Conservation (phyloP, 1,139 yeast genomes). For the Blastobotrys illinoisensis region DNA sequence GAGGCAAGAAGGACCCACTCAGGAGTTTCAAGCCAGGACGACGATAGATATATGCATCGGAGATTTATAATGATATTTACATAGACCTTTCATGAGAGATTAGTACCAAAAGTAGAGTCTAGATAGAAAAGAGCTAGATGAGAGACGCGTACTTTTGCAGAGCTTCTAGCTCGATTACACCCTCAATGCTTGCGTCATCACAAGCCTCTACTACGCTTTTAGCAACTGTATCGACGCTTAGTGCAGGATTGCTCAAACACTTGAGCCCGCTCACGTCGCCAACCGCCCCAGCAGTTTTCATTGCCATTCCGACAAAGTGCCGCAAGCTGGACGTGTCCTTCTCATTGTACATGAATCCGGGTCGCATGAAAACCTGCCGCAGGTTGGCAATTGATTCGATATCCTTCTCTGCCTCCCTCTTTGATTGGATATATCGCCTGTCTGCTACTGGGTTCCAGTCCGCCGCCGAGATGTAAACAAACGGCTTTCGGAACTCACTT, state of each 20-base stretch:
- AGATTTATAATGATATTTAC: background rate
- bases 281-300: conserved; percentile 10
- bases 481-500: conserved; percentile 33
- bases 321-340: conserved; percentile 23
- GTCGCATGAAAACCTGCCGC: conserved; percentile 61
- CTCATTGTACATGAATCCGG: conserved; percentile 77
- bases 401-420: conserved; percentile 69
- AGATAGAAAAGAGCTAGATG: background rate
- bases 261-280: conserved; percentile 31
- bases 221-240: conserved; percentile 68
- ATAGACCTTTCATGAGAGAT: background rate
- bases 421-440: conserved; percentile 62
- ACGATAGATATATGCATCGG: background rate
- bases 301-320: background rate
- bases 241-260: conserved; percentile 53
- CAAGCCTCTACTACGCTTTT: conserved; percentile 51
- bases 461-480: conserved; percentile 81
- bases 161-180: conserved; percentile 52
- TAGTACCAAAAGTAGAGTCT: background rate
- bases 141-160: conserved; percentile 23
- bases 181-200: conserved; percentile 45
- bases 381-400: conserved; percentile 38
- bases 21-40: conserved; percentile 45
- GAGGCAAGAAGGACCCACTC: conserved; percentile 59
- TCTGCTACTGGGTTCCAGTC: conserved; percentile 60